Evolutionary conservation across 2,329 filamentous ascomycete genomes (phyloP).

Genomic region (Curvularia spicifera): DNA sequence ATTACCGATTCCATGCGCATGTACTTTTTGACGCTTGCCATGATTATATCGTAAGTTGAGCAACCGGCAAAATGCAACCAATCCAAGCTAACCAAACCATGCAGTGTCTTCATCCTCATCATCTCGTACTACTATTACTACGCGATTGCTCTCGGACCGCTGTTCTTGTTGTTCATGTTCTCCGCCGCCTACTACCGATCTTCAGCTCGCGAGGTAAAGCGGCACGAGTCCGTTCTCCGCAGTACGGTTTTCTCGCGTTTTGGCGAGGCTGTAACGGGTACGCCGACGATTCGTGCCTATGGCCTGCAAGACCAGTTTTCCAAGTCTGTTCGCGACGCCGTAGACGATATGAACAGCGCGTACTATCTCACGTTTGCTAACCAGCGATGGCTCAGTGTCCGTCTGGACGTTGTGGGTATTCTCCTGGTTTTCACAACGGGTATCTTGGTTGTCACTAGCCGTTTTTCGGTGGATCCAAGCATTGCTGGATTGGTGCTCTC

Average conservation of each 20-base stretch:
- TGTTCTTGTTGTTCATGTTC: constrained; percentile 79
- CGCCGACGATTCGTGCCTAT: constrained; percentile 87
- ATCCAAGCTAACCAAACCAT: constrained; percentile 14
- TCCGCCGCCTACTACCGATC: constrained; percentile 87
- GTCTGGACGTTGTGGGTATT: constrained; percentile 84
- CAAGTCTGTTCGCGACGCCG: constrained; percentile 69
- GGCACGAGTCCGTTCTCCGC: constrained; percentile 87
- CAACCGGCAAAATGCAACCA: not conserved
- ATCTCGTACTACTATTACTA: constrained; percentile 97
- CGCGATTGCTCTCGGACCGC: constrained; percentile 69
- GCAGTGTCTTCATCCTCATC: constrained; percentile 80
- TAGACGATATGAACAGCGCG: constrained; percentile 91
- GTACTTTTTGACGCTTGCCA: constrained; percentile 84
- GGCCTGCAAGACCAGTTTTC: constrained; percentile 80
- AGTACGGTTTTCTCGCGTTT: constrained; percentile 91
- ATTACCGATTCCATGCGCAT: constrained; percentile 89
- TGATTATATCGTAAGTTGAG: constrained; percentile 65
- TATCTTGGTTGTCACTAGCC: constrained; percentile 88
- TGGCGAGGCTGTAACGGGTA: constrained; percentile 82
- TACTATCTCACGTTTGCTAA: constrained; percentile 97
- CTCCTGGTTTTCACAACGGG: constrained; percentile 85
- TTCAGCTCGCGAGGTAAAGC: constrained; percentile 92
- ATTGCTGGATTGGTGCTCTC: constrained; percentile 88
- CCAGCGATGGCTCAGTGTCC: constrained; percentile 87
- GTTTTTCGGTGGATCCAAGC: constrained; percentile 83